Percentiles rank a stretch among this genome's conserved stretches.
phyloP scores from a whole-genome alignment of 768 basidiomycete species.

The Kwoniella botswanensis region DNA sequence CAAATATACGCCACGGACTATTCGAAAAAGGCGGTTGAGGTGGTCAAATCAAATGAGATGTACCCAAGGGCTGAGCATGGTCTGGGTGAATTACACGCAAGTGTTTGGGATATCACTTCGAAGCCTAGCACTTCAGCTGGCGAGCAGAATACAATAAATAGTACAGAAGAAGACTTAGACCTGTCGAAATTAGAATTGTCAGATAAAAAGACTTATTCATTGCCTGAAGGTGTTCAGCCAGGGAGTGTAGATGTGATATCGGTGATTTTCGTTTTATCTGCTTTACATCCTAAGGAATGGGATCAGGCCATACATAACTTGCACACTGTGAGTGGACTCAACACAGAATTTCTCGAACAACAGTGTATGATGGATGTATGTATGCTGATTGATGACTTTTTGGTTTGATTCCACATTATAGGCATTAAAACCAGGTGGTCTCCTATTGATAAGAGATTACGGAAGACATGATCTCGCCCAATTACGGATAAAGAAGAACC shows the following conservation, averaged over 20 bases:
- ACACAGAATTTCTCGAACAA: too few relatives aligned
- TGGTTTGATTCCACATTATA: constrained; percentile 50
- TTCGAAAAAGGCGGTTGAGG: constrained; percentile 81
- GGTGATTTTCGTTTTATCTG: constrained; percentile 92
- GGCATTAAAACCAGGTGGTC: constrained; percentile 89
- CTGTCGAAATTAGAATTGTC: not conserved
- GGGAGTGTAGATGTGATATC: constrained; percentile 83
- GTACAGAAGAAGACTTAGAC: not conserved
- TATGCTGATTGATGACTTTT: not conserved
- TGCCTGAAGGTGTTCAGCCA: constrained; percentile 70
- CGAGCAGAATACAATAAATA: too few relatives aligned
- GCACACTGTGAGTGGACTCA: constrained; percentile 64
- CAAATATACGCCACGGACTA: constrained; percentile 85
- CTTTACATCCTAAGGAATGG: constrained; percentile 94
- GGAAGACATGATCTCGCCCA: constrained; percentile 94
- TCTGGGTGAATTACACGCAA: constrained; percentile 72
- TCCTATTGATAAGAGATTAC: constrained; percentile 87
- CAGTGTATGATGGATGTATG: not conserved
- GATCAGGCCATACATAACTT: constrained; percentile 77
- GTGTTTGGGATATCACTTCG: constrained; percentile 88
- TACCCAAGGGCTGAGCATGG: constrained; percentile 68
- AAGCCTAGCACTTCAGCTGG: constrained; percentile 11
- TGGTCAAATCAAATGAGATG: constrained; percentile 79
- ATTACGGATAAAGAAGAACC: constrained; percentile 83
- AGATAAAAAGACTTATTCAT: constrained; percentile 52